phyloP scores from a whole-genome alignment of 1,139 yeast species.

The Suhomyces chickasaworum region DNA sequence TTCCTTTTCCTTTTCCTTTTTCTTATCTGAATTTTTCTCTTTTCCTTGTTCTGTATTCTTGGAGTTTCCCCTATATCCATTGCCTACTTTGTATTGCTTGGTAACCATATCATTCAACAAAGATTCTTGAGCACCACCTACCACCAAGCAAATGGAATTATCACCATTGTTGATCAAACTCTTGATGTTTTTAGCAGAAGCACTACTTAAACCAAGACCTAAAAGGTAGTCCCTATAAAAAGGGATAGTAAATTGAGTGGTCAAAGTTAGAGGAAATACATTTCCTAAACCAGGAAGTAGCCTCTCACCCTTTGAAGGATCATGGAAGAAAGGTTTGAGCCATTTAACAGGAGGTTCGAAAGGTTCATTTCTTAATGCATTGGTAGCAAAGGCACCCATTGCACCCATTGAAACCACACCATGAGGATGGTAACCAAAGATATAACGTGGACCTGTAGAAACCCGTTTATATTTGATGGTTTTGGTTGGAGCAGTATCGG shows the following conservation, averaged over 20 bases:
- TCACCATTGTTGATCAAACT: slow-evolving; percentile 64
- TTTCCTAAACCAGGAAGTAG: slow-evolving; percentile 80
- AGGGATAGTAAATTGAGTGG: slow-evolving; percentile 86
- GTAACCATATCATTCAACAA: slow-evolving; percentile 53
- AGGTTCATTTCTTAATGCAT: slow-evolving; percentile 58
- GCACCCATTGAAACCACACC: slow-evolving; percentile 95
- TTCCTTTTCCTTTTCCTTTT: no score
- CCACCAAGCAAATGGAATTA: slow-evolving; percentile 80
- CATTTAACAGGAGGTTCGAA: slow-evolving; percentile 55
- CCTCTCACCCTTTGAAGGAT: slow-evolving; percentile 43
- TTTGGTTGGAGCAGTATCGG: background rate
- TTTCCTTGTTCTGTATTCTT: background rate
- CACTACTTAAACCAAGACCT: slow-evolving; percentile 83
- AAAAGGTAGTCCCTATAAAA: slow-evolving; percentile 83
- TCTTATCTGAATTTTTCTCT: no score
- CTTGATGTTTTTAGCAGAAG: slow-evolving; percentile 72
- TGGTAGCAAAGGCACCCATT: slow-evolving; percentile 82
- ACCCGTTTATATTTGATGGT: slow-evolving; percentile 28
- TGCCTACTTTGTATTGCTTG: slow-evolving; percentile 37
- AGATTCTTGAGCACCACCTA: slow-evolving; percentile 96
- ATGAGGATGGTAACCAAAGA: slow-evolving; percentile 96
- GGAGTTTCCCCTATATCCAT: slow-evolving; percentile 39
- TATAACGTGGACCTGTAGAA: slow-evolving; percentile 73
- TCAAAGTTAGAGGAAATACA: slow-evolving; percentile 74
- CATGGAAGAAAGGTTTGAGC: slow-evolving; percentile 47